Percentiles rank a stretch among this genome's conserved stretches.
Evolutionary conservation across 2,329 filamentous ascomycete genomes (phyloP).

Genomic region (Exophiala spinifera): DNA sequence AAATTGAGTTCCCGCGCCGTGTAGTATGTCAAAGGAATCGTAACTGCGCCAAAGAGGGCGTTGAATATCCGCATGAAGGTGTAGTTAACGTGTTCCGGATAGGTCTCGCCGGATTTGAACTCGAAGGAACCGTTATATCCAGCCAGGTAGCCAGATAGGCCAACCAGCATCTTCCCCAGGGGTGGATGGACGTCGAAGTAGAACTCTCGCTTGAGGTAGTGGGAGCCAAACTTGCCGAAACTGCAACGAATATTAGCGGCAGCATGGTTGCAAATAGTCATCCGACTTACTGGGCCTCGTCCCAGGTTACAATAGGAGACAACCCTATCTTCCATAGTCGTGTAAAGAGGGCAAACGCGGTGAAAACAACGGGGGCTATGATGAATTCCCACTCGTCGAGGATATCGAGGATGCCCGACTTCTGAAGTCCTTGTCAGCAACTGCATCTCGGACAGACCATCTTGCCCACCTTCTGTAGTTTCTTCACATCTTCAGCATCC

Average conservation of each 20-base stretch:
- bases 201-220: constrained; percentile 98
- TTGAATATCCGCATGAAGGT: constrained; percentile 99
- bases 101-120: constrained; percentile 97
- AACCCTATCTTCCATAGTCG: constrained; percentile 66
- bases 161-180: constrained; percentile 96
- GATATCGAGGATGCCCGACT: constrained; percentile 36
- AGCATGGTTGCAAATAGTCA: neutral
- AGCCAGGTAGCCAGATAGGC: constrained; percentile 89
- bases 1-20: constrained; percentile 90
- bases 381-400: constrained; percentile 61
- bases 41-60: constrained; percentile 86
- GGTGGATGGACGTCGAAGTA: constrained; percentile 98
- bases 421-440: constrained; percentile 33
- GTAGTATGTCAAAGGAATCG: constrained; percentile 90
- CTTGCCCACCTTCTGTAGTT: constrained; percentile 35
- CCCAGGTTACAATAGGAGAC: constrained; percentile 71
- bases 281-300: constrained; percentile 66
- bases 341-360: constrained; percentile 62
- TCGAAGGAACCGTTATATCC: constrained; percentile 99
- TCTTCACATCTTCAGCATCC: constrained; percentile 37
- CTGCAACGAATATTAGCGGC: constrained; percentile 29
- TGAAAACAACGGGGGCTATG: constrained; percentile 63
- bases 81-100: constrained; percentile 90
- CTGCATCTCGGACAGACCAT: constrained; percentile 7
- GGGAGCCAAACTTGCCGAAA: constrained; percentile 84